Evolutionary conservation across 192 early-diverging fungal species (phyloP).

Genomic region (Endogone sp.): DNA sequence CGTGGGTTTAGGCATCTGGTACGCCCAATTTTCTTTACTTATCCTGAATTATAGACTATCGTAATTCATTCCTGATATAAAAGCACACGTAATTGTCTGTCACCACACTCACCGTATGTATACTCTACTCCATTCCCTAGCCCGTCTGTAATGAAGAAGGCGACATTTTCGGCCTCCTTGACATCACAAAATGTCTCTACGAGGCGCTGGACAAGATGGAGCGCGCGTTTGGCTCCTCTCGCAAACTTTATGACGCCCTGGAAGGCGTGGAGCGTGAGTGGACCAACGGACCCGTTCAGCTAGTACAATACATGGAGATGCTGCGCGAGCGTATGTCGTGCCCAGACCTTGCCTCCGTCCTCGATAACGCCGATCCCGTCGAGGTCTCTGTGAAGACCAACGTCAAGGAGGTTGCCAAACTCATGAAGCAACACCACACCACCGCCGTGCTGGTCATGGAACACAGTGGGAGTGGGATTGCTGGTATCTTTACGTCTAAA

Average conservation of each 20-base stretch:
- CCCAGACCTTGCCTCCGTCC: conserved; percentile 83
- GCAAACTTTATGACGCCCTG: conserved; percentile 75
- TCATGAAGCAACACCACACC: conserved; percentile 70
- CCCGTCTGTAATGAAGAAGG: conserved; percentile 85
- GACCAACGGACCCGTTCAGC: conserved; percentile 63
- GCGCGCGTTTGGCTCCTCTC: conserved; percentile 75
- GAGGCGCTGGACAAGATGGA: conserved; percentile 86
- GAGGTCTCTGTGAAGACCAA: conserved; percentile 61
- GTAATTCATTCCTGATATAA: too few relatives aligned
- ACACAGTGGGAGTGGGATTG: conserved; percentile 58
- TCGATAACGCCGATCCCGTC: conserved; percentile 60
- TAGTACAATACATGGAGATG: conserved; percentile 68
- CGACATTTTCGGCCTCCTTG: conserved; percentile 79
- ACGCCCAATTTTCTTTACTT: conserved; percentile 9
- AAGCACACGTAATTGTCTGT: too few relatives aligned
- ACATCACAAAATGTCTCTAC: conserved; percentile 84
- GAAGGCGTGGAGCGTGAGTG: conserved; percentile 82
- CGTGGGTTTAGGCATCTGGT: conserved; percentile 82
- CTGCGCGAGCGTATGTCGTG: conserved; percentile 86
- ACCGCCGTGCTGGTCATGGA: conserved; percentile 77
- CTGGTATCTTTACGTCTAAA: conserved; percentile 85
- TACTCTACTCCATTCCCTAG: too few relatives aligned
- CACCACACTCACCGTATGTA: too few relatives aligned
- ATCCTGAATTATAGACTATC: too few relatives aligned
- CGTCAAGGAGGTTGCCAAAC: conserved; percentile 67